Percentiles rank a stretch among this genome's conserved stretches.
These are phyloP conservation scores for Neopestalotiopsis sp. DNA, from an alignment of 2,329 filamentous ascomycete genomes.

Conservation along the genomic window DNA sequence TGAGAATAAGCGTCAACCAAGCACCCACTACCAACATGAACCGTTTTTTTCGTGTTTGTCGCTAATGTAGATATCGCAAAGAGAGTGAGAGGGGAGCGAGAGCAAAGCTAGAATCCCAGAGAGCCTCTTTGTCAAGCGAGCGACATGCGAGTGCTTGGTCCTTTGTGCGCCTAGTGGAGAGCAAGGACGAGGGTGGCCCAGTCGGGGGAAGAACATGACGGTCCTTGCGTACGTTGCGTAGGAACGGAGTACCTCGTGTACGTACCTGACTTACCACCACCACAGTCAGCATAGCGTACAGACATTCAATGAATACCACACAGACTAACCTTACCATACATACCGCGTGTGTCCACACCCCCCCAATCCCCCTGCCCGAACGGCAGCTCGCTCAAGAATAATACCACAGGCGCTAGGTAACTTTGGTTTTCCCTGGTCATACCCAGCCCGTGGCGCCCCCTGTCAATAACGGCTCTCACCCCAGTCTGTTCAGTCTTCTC, in stretches of 20 bases:
- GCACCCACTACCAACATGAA: neutral
- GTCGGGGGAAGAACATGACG: neutral
- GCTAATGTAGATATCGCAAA: too few relatives aligned
- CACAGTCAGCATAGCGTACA: neutral
- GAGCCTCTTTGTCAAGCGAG: neutral
- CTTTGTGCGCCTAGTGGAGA: neutral
- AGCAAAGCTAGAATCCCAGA: neutral
- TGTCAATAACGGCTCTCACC: conserved; percentile 20
- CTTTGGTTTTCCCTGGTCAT: conserved; percentile 18
- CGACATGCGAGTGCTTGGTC: conserved; percentile 1
- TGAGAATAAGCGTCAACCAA: neutral
- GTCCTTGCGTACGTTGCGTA: neutral
- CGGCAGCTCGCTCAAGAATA: conserved; percentile 17
- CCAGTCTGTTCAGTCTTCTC: conserved; percentile 16
- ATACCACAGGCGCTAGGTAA: conserved; percentile 22
- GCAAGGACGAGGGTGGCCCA: neutral
- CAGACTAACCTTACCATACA: conserved; percentile 1
- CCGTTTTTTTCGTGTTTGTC: neutral
- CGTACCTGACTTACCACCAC: neutral
- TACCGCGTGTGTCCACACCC: neutral
- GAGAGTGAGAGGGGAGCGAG: too few relatives aligned
- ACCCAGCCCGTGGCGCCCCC: conserved; percentile 19
- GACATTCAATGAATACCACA: neutral
- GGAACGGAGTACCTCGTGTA: neutral
- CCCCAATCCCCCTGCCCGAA: neutral